Evolutionary conservation across 192 early-diverging fungal genomes (phyloP).

Genomic region (Coemansia sp.): DNA sequence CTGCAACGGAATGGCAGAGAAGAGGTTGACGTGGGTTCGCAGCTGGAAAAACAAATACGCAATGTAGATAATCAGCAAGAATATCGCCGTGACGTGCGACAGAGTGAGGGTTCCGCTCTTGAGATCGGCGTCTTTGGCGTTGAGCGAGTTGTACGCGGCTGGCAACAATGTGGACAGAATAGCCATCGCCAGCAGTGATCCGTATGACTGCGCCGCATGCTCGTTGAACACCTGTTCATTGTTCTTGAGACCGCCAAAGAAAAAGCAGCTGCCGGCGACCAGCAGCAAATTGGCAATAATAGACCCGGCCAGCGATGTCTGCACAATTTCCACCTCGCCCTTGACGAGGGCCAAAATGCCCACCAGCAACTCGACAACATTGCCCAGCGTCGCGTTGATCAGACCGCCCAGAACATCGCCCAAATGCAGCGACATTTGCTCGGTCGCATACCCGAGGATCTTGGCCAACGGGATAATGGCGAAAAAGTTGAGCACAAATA

Average conservation of each 20-base stretch:
- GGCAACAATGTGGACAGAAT: conserved; percentile 70
- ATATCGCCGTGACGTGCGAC: conserved; percentile 67
- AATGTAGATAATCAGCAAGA: conserved; percentile 68
- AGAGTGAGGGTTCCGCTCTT: conserved; percentile 57
- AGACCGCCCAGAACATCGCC: conserved; percentile 78
- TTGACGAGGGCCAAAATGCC: conserved; percentile 77
- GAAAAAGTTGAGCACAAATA: conserved; percentile 86
- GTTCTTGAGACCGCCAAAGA: conserved; percentile 77
- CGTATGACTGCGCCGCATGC: conserved; percentile 74
- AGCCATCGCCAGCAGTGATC: conserved; percentile 65
- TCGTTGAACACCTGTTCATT: conserved; percentile 69
- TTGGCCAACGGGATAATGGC: conserved; percentile 92
- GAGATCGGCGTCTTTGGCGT: conserved; percentile 43
- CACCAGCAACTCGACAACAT: conserved; percentile 85
- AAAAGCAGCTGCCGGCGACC: conserved; percentile 85
- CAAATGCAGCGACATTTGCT: conserved; percentile 64
- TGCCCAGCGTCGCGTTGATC: conserved; percentile 78
- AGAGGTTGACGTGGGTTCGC: conserved; percentile 72
- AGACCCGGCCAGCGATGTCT: conserved; percentile 86
- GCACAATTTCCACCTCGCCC: conserved; percentile 78
- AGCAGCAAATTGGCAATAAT: conserved; percentile 86
- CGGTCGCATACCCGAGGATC: conserved; percentile 71
- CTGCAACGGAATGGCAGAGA: conserved; percentile 40
- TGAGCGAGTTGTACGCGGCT: conserved; percentile 61
- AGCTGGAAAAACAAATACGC: conserved; percentile 72